Base-by-base conservation (phyloP, 306 rosid species). In the Clitoria ternatea region DNA sequence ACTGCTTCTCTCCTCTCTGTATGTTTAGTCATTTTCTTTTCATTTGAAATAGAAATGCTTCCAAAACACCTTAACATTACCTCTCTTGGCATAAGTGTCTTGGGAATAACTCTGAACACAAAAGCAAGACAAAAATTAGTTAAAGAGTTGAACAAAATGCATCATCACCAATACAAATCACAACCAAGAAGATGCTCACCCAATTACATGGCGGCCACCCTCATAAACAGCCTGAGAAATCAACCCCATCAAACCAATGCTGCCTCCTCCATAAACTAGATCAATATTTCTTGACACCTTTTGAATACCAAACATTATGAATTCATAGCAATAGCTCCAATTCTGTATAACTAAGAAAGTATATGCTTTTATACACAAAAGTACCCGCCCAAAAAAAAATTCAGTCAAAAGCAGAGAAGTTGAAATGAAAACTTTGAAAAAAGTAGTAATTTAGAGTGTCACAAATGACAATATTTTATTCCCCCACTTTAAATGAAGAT, bases 21-120 rank as follows among this genome's bases (percentile, higher is more conserved):
- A 26, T 68, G 83, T 70, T 62, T 29, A 45, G 85, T 82, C 90
- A 76, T 79, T 85, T 84, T 81, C 79, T 32, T 23, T 52, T 17
- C 54, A 11, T 56, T 73, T 39, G 69, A 32, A 65, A 62, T 40
- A 44, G 27, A 79, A 73, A 78, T 67, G 69, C 20, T 76, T 77
- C 45, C 74, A 75, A 54, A 27, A 48, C 70, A 44, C 19, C 39
- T 69, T 36, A 23, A 59, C 79, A 81, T 57, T 84, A 94, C 98
- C 97, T 94, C 98, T 87, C 97, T 90, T 19, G 98, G 97, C 97
- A 89, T 94, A 44, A 94, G 90, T 29, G 97, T 87, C 91, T 83
- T 94, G 75, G 98, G 98, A 73, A 94, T 94, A 44, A 94, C 90
- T 80, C 98, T 94, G 86, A 77, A 83, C 62, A 77, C 79, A 80